Conservation (phyloP, 176 grass and related monocot genomes). For the Cenchrus purpureus region DNA sequence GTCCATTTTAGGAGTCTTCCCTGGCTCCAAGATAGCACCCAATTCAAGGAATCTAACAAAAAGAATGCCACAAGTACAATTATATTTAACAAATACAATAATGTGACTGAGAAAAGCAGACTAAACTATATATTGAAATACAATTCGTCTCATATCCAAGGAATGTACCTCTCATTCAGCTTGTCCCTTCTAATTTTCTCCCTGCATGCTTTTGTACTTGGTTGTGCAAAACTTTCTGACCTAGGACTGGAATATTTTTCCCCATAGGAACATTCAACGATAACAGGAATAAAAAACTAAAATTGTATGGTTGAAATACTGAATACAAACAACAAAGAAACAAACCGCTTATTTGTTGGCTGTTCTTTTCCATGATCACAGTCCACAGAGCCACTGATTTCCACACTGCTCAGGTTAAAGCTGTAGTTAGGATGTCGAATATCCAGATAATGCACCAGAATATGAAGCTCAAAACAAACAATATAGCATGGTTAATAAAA, state of each 20-base stretch:
- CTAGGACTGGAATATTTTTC: slow-evolving; percentile 63
- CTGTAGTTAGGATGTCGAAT: slow-evolving; percentile 6
- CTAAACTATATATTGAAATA: slow-evolving; percentile 14
- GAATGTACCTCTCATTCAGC: slow-evolving; percentile 76
- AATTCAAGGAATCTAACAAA: slow-evolving; percentile 87
- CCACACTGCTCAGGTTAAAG: slow-evolving; percentile 54
- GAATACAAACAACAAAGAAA: slow-evolving; percentile 24
- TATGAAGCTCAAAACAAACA: background rate
- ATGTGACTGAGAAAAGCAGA: background rate
- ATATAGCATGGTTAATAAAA: background rate
- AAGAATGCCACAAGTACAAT: slow-evolving; percentile 26
- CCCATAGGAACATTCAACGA: slow-evolving; percentile 26
- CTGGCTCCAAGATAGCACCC: slow-evolving; percentile 80
- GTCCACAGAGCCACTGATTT: slow-evolving; percentile 60
- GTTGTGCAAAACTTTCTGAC: slow-evolving; percentile 61
- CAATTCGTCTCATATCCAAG: background rate
- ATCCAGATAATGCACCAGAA: background rate
- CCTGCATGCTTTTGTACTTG: slow-evolving; percentile 91
- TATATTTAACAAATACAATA: background rate
- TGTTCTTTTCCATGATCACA: slow-evolving; percentile 62
- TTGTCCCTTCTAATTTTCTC: slow-evolving; percentile 94
- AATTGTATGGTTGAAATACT: background rate
- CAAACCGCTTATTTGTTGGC: slow-evolving; percentile 80
- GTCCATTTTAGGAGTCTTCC: slow-evolving; percentile 90
- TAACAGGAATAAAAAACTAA: background rate